phyloP scores from a whole-genome alignment of 1,284 basidiomycete species.

The Ustilago tritici region DNA sequence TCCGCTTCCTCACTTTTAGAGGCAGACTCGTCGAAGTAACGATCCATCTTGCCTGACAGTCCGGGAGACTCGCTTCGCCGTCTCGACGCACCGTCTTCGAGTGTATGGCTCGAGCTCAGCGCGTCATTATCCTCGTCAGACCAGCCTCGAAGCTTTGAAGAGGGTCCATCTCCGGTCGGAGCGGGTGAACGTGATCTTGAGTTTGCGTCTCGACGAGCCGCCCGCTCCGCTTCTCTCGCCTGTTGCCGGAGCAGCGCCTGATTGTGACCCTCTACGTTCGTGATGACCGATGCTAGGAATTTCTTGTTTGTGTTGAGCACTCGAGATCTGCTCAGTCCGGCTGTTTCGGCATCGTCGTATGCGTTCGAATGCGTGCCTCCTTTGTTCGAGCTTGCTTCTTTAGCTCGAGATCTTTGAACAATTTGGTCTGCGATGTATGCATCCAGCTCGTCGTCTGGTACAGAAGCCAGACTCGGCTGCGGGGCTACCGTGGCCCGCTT shows the following conservation, averaged over 20 bases:
- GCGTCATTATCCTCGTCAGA: slow-evolving; percentile 17
- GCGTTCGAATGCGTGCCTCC: slow-evolving; percentile 12
- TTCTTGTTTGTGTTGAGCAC: slow-evolving; percentile 54
- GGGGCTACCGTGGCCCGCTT: neutral
- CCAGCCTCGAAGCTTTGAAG: slow-evolving; percentile 19
- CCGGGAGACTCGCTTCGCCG: neutral
- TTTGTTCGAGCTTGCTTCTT: neutral
- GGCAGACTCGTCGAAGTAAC: slow-evolving; percentile 53
- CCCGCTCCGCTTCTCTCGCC: slow-evolving; percentile 8
- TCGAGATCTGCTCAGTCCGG: neutral
- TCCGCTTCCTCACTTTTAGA: slow-evolving; percentile 9
- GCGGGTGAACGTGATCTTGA: neutral
- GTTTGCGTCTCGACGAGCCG: neutral
- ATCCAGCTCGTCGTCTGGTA: slow-evolving; percentile 41
- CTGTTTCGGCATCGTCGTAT: slow-evolving; percentile 5
- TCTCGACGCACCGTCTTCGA: neutral
- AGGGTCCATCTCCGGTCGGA: neutral
- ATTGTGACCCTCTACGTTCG: slow-evolving; percentile 61
- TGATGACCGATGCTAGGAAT: slow-evolving; percentile 53
- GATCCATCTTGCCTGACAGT: slow-evolving; percentile 60
- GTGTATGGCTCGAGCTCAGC: neutral
- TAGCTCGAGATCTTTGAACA: slow-evolving; percentile 24
- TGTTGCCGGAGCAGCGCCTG: slow-evolving; percentile 37
- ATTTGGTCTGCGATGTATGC: slow-evolving; percentile 49
- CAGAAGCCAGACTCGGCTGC: slow-evolving; percentile 6